Conservation (phyloP, 345 rosid species). For the Salix caprea region DNA sequence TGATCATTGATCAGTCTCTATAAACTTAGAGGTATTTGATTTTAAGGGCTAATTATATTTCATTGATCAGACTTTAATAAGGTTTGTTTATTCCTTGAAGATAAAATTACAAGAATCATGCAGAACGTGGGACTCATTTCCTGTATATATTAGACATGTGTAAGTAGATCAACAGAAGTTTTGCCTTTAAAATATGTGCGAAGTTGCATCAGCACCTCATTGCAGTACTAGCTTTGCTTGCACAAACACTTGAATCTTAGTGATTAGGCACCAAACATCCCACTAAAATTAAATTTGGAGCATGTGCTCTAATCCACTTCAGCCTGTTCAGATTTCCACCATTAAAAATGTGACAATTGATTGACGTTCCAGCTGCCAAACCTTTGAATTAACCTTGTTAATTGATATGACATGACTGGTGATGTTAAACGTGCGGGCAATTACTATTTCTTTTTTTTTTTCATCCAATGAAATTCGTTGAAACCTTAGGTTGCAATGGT, state of each 20-base stretch:
- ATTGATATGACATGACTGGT: neutral
- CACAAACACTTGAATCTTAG: neutral
- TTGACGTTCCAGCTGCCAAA: neutral
- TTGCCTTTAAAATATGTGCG: neutral
- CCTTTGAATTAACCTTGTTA: neutral
- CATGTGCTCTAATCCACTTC: neutral
- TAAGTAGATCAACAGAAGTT: neutral
- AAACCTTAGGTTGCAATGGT: neutral
- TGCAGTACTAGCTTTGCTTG: too few relatives aligned
- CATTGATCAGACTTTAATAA: too few relatives aligned
- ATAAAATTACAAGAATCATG: too few relatives aligned
- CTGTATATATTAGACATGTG: neutral
- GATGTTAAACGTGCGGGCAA: neutral
- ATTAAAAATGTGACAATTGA: neutral
- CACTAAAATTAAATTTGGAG: neutral
- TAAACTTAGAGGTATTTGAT: too few relatives aligned
- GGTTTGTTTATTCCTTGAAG: too few relatives aligned
- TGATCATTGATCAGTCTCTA: too few relatives aligned
- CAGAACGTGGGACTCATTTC: too few relatives aligned
- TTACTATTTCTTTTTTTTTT: too few relatives aligned
- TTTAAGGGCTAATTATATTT: too few relatives aligned
- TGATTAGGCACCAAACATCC: neutral
- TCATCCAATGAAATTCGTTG: too few relatives aligned
- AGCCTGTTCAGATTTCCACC: neutral
- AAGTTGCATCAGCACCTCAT: neutral